A percentile compares a stretch with the other conserved stretches of the same genome.
Evolutionary conservation across 2,329 filamentous ascomycete genomes (phyloP).

Genomic region (Fusarium hostae): DNA sequence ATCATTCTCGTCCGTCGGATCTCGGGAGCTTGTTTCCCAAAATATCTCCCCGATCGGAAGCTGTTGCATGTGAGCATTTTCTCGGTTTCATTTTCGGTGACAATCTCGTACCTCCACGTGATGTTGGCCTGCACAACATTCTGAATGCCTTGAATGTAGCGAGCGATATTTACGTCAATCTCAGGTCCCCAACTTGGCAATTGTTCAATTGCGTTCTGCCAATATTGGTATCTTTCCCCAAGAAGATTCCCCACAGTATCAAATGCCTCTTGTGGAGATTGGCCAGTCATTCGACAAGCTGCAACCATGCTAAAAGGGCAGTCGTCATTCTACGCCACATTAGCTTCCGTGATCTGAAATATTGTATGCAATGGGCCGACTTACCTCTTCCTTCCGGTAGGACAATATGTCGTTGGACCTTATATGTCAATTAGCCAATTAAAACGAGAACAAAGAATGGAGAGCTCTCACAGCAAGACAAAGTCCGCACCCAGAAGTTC

Average conservation of each 20-base stretch:
- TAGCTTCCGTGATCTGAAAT: background rate
- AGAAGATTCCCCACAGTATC: slow-evolving; percentile 1
- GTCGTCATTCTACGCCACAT: background rate
- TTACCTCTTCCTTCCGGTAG: slow-evolving; percentile 14
- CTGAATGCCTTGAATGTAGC: slow-evolving; percentile 13
- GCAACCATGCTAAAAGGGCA: slow-evolving; percentile 20
- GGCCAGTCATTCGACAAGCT: slow-evolving; percentile 13
- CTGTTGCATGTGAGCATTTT: background rate
- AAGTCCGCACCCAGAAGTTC: slow-evolving; percentile 16
- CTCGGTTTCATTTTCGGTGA: fast-evolving
- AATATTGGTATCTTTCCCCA: slow-evolving; percentile 4
- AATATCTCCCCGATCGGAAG: slow-evolving; percentile 22
- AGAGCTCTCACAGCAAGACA: background rate
- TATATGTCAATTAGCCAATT: fast-evolving
- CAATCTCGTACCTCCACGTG: slow-evolving; percentile 11
- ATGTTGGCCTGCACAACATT: slow-evolving; percentile 22
- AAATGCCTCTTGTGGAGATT: slow-evolving; percentile 14
- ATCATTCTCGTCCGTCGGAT: slow-evolving; percentile 9
- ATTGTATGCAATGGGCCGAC: fast-evolving
- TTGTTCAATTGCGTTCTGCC: background rate
- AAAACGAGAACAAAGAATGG: fast-evolving
- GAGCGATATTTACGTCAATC: background rate
- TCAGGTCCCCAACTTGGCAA: slow-evolving; percentile 11
- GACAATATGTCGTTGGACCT: slow-evolving; percentile 17
- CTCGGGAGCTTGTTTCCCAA: slow-evolving; percentile 15